Percentiles rank a stretch among this genome's conserved stretches.
These are phyloP conservation scores for Entoloma clypeatum DNA, from an alignment of 1,284 basidiomycete genomes.

Conservation along the genomic window DNA sequence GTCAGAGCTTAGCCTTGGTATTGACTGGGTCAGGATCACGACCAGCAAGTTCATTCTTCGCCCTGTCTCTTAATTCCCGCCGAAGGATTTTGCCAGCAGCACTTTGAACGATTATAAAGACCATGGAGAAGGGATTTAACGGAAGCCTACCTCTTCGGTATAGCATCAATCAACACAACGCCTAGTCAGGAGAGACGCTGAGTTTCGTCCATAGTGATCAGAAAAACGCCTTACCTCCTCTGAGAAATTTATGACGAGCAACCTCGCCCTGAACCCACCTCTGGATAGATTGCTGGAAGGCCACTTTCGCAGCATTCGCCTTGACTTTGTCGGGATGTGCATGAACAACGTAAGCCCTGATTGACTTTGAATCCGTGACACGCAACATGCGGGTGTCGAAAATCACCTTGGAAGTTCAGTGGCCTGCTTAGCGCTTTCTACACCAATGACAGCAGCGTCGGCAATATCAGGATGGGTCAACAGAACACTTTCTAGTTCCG, in stretches of 20 bases:
- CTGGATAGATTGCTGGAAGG: constrained; percentile 48
- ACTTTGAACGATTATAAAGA: constrained; percentile 30
- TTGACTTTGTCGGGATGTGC: constrained; percentile 36
- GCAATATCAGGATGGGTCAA: constrained; percentile 68
- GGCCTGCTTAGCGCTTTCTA: constrained; percentile 56
- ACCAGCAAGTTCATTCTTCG: constrained; percentile 46
- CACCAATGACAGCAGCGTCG: constrained; percentile 72
- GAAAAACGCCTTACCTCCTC: constrained; percentile 43
- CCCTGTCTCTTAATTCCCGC: constrained; percentile 55
- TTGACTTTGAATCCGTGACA: neutral
- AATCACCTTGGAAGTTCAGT: constrained; percentile 73
- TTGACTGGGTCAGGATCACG: constrained; percentile 31
- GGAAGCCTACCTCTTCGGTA: constrained; percentile 62
- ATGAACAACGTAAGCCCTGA: constrained; percentile 70
- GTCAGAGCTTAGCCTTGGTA: constrained; percentile 31
- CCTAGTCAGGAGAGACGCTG: constrained; percentile 25
- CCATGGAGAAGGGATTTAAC: neutral
- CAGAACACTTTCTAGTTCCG: constrained; percentile 75
- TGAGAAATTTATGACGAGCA: constrained; percentile 60
- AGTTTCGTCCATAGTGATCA: neutral
- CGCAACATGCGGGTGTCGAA: neutral
- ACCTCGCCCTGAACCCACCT: constrained; percentile 63
- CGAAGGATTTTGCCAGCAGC: constrained; percentile 72
- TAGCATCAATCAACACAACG: constrained; percentile 48
- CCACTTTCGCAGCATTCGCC: constrained; percentile 32